A percentile compares a stretch with the other conserved stretches of the same genome.
phyloP scores from a whole-genome alignment of 2,329 filamentous ascomycete species.

The Claviceps sp. region DNA sequence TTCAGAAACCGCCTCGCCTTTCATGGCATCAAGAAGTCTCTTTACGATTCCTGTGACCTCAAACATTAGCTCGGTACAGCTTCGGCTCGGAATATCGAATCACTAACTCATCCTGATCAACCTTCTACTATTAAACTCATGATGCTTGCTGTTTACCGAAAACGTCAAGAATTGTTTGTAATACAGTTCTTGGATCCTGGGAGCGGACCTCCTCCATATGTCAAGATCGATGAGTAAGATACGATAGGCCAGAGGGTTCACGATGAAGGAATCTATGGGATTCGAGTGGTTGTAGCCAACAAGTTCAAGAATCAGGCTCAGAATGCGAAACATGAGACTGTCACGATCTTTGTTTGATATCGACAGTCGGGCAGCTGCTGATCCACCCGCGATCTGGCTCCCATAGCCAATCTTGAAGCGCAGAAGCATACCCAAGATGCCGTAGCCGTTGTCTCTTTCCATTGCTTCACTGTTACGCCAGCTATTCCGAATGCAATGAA shows the following conservation, averaged over 20 bases:
- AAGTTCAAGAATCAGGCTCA: conserved; percentile 70
- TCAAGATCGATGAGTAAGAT: conserved; percentile 86
- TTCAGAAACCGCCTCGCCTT: conserved; percentile 62
- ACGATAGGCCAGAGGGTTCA: conserved; percentile 89
- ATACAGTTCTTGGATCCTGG: conserved; percentile 72
- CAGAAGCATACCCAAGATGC: conserved; percentile 70
- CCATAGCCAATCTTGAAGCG: conserved; percentile 63
- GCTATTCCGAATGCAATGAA: conserved; percentile 74
- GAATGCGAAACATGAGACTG: conserved; percentile 45
- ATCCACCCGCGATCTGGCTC: conserved; percentile 17
- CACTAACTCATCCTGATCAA: conserved; percentile 77
- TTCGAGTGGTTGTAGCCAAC: conserved; percentile 74
- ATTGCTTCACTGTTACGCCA: conserved; percentile 98
- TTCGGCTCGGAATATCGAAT: not conserved
- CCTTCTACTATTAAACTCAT: conserved; percentile 80
- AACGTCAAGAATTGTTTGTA: conserved; percentile 88
- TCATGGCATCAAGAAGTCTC: conserved; percentile 76
- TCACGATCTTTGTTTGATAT: conserved; percentile 41
- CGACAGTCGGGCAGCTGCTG: conserved; percentile 23
- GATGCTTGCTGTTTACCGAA: conserved; percentile 78
- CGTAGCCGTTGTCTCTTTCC: conserved; percentile 90
- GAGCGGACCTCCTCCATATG: conserved; percentile 72
- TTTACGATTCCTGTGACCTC: conserved; percentile 65
- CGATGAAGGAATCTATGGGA: conserved; percentile 79
- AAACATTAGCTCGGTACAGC: conserved; percentile 7